These are phyloP conservation scores for Schizosaccharomyces pombe DNA, from an alignment of 805 yeast genomes.

Conservation along the genomic window DNA sequence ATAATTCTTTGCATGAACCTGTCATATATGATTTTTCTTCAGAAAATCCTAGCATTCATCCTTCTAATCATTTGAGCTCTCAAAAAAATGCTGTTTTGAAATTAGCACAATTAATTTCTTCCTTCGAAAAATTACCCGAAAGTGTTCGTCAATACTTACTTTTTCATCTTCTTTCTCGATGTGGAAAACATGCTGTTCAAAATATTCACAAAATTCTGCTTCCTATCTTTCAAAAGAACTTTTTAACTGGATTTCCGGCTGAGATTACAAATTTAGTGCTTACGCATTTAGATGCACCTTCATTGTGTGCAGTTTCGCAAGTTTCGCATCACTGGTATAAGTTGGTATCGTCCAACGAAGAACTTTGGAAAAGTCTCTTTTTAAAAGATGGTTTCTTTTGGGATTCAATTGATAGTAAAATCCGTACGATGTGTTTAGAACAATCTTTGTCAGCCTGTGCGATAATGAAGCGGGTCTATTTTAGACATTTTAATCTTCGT, in stretches of 20 bases:
- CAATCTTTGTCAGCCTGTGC: background rate
- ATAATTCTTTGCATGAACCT: too few relatives aligned
- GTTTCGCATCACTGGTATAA: slow-evolving; percentile 52
- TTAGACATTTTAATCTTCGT: slow-evolving; percentile 29
- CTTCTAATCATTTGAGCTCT: too few relatives aligned
- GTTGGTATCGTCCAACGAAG: slow-evolving; percentile 34
- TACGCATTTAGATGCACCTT: slow-evolving; percentile 34
- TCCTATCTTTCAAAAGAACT: slow-evolving; percentile 43
- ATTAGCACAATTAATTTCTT: slow-evolving; percentile 12
- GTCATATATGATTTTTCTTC: too few relatives aligned
- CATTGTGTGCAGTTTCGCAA: slow-evolving; percentile 34
- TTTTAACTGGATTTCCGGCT: slow-evolving; percentile 43
- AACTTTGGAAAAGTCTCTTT: slow-evolving; percentile 48
- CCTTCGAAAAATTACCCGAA: slow-evolving; percentile 21
- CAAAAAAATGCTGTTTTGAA: slow-evolving; percentile 7
- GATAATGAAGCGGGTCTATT: background rate
- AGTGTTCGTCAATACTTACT: slow-evolving; percentile 27
- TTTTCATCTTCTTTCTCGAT: slow-evolving; percentile 30
- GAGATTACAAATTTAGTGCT: slow-evolving; percentile 52
- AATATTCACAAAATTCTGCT: slow-evolving; percentile 30
- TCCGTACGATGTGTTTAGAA: background rate
- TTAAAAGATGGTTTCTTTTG: slow-evolving; percentile 37
- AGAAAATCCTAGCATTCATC: too few relatives aligned
- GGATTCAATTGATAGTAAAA: slow-evolving; percentile 7
- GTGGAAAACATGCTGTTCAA: slow-evolving; percentile 39